A percentile compares a stretch with the other conserved stretches of the same genome.
Conservation (phyloP, 306 rosid genomes). For the Dicorynia guianensis region DNA sequence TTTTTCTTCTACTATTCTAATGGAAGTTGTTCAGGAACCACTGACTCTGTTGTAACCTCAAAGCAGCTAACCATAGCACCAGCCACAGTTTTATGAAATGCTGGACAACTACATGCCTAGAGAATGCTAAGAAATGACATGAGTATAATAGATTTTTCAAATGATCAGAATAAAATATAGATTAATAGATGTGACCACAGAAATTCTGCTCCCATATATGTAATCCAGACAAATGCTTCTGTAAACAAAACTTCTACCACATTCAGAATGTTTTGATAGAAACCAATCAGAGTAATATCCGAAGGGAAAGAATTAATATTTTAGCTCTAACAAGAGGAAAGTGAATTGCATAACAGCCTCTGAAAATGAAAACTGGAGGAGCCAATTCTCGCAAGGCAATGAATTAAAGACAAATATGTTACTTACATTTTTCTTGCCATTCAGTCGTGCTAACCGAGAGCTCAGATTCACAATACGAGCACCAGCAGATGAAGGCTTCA, state of each 20-base stretch:
- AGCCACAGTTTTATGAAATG: no score
- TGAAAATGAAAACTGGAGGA: not conserved
- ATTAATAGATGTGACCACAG: not conserved
- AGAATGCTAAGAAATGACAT: not conserved
- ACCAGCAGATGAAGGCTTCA: slow-evolving; percentile 81
- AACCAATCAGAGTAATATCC: not conserved
- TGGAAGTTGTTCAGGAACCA: not conserved
- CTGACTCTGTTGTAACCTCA: slow-evolving; percentile 13
- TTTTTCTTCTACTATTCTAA: slow-evolving; percentile 10
- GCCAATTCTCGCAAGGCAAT: not conserved
- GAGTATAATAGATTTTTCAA: not conserved
- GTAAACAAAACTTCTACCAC: not conserved
- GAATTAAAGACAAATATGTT: not conserved
- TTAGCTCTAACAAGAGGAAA: not conserved
- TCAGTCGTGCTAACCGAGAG: slow-evolving; percentile 77
- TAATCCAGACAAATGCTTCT: slow-evolving; percentile 12
- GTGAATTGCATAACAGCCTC: not conserved
- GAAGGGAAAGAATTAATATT: not conserved
- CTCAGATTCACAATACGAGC: slow-evolving; percentile 85
- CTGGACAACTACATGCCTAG: not conserved
- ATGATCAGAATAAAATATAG: not conserved
- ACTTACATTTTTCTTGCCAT: slow-evolving; percentile 84
- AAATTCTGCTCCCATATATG: not conserved
- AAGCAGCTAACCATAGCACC: not conserved
- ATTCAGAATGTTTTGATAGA: not conserved